Evolutionary conservation across 1,284 basidiomycete species (phyloP).

Genomic region (Boletus sp.): DNA sequence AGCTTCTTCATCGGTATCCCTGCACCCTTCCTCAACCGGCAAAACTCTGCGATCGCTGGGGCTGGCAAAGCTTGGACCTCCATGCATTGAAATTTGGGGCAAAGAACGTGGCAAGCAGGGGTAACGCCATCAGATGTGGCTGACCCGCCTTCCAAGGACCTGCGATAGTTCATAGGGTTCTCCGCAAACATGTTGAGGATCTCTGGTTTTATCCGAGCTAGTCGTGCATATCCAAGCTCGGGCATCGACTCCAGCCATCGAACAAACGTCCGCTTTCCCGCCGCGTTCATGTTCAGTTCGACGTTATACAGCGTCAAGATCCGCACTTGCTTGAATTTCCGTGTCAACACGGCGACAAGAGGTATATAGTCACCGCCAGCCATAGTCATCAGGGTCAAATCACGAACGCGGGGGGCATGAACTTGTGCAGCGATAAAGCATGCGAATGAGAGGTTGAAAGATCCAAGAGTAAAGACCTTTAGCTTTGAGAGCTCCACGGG

Average conservation of each 20-base stretch:
- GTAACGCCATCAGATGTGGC: not conserved
- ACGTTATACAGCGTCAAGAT: conserved; percentile 48
- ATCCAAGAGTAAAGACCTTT: conserved; percentile 49
- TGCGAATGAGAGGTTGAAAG: conserved; percentile 46
- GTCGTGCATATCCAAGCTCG: conserved; percentile 44
- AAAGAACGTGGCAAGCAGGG: conserved; percentile 28
- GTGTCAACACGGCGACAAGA: conserved; percentile 43
- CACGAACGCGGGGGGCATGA: conserved; percentile 47
- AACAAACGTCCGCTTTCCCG: conserved; percentile 34
- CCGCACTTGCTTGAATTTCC: conserved; percentile 43
- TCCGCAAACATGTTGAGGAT: conserved; percentile 45
- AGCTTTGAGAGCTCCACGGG: conserved; percentile 46
- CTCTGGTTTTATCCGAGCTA: conserved; percentile 38
- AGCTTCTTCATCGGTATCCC: conserved; percentile 35
- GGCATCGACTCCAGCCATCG: conserved; percentile 54
- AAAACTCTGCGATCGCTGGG: conserved; percentile 26
- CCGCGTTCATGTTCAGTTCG: conserved; percentile 29
- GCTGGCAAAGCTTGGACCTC: conserved; percentile 37
- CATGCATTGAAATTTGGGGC: conserved; percentile 41
- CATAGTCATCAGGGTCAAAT: conserved; percentile 52
- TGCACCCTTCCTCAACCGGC: conserved; percentile 26
- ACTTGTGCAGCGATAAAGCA: conserved; percentile 44
- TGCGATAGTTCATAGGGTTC: conserved; percentile 32
- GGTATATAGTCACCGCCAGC: conserved; percentile 45
- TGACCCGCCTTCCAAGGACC: conserved; percentile 7